These are phyloP conservation scores for Camelina hispida DNA, from an alignment of 345 rosid species.

Conservation along the genomic window DNA sequence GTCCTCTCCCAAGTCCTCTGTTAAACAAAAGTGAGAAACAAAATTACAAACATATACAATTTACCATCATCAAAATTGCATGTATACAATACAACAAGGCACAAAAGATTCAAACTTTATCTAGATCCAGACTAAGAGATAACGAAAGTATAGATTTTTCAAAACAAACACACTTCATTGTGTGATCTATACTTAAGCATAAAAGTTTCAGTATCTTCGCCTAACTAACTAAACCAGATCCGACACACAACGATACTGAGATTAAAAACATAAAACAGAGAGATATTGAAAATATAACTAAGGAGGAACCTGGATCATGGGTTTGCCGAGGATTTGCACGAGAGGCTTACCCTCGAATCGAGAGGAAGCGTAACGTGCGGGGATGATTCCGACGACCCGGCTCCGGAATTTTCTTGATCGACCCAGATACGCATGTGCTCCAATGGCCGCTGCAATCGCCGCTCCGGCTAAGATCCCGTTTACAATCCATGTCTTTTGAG, in stretches of 20 bases:
- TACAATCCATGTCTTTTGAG: slow-evolving; percentile 67
- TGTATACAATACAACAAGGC: not conserved
- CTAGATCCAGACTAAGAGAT: slow-evolving; percentile 4
- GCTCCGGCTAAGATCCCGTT: slow-evolving; percentile 74
- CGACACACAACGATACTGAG: not conserved
- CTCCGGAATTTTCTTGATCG: slow-evolving; percentile 64
- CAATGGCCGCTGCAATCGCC: slow-evolving; percentile 69
- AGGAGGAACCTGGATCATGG: slow-evolving; percentile 91
- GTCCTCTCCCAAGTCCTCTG: slow-evolving; percentile 99
- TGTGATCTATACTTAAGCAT: not conserved
- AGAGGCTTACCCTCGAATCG: slow-evolving; percentile 94
- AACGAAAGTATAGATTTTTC: not conserved
- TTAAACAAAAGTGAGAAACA: slow-evolving; percentile 20
- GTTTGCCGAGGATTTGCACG: slow-evolving; percentile 83
- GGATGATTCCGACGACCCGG: slow-evolving; percentile 93
- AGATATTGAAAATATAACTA: not conserved
- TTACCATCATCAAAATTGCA: not conserved
- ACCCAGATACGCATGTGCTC: slow-evolving; percentile 65
- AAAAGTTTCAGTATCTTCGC: not conserved
- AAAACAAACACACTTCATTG: not conserved
- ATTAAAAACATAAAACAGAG: not conserved
- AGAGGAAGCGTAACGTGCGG: slow-evolving; percentile 93
- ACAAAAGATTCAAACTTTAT: not conserved
- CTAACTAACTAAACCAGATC: not conserved
- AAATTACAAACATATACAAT: not conserved